Conservation (phyloP, 306 rosid genomes). For the Alnus glutinosa region DNA sequence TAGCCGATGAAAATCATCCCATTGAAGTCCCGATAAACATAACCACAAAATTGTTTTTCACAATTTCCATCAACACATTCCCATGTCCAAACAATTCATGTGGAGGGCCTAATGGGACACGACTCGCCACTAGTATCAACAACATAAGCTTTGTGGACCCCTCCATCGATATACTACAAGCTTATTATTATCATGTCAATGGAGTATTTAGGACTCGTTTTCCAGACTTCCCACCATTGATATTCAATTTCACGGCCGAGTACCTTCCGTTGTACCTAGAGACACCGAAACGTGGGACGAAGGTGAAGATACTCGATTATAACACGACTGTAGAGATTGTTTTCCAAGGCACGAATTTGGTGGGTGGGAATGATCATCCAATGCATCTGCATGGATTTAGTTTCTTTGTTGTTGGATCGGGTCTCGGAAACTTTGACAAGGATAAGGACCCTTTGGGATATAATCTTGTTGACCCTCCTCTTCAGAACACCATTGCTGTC, state of each 20-base stretch:
- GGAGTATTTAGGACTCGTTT: constrained; percentile 23
- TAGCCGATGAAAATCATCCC: constrained; percentile 33
- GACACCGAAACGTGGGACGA: constrained; percentile 25
- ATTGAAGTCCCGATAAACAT: constrained; percentile 35
- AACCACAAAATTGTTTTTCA: constrained; percentile 3
- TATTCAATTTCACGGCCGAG: constrained; percentile 29
- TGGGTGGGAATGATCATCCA: constrained; percentile 35
- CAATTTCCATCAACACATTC: constrained; percentile 22
- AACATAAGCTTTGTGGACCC: constrained; percentile 38
- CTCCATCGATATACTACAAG: constrained; percentile 30
- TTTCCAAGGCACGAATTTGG: constrained; percentile 34
- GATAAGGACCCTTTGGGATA: constrained; percentile 29
- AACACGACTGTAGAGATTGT: constrained; percentile 31
- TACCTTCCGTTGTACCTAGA: constrained; percentile 14
- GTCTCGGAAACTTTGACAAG: constrained; percentile 35
- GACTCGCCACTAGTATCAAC: constrained; percentile 28
- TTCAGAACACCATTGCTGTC: constrained; percentile 29
- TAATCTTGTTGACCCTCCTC: constrained; percentile 39
- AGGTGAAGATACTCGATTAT: constrained; percentile 34
- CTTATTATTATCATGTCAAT: constrained; percentile 22
- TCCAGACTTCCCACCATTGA: constrained; percentile 24
- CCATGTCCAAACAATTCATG: constrained; percentile 27
- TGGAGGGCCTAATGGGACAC: constrained; percentile 29
- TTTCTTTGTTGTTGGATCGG: constrained; percentile 33
- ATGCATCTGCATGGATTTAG: constrained; percentile 40